Evolutionary conservation across 192 early-diverging fungal species (phyloP).

Genomic region (Spizellomyces punctatus): DNA sequence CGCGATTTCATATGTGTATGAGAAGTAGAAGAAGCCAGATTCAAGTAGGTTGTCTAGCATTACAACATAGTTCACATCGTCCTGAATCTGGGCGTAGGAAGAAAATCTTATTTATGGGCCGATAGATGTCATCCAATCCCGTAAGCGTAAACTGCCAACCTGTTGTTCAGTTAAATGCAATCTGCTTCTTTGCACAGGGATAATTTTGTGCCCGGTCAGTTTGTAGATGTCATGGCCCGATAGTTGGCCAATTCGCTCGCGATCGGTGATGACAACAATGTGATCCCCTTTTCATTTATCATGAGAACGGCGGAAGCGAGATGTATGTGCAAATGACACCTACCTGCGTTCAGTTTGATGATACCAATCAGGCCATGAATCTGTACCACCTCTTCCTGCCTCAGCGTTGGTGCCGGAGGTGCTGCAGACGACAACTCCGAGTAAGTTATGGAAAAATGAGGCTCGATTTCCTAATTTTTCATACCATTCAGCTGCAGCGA

Average conservation of each 20-base stretch:
- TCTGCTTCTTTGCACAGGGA: slow-evolving; percentile 34
- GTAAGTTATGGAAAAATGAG: not conserved
- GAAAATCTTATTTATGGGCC: not conserved
- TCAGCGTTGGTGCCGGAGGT: slow-evolving; percentile 44
- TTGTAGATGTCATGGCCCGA: slow-evolving; percentile 65
- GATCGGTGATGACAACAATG: slow-evolving; percentile 72
- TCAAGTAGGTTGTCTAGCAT: slow-evolving; percentile 61
- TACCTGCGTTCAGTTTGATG: slow-evolving; percentile 69
- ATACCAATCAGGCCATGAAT: slow-evolving; percentile 77
- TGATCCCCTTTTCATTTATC: slow-evolving; percentile 62
- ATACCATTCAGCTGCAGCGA: slow-evolving; percentile 54
- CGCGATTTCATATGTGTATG: slow-evolving; percentile 86
- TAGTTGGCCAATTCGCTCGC: slow-evolving; percentile 63
- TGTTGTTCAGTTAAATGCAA: slow-evolving; percentile 34
- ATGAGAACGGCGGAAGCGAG: not conserved
- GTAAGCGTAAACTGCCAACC: slow-evolving; percentile 9
- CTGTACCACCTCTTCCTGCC: slow-evolving; percentile 54
- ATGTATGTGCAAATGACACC: slow-evolving; percentile 3
- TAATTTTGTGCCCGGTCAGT: slow-evolving; percentile 51
- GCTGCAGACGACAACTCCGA: slow-evolving; percentile 22
- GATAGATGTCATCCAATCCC: not conserved
- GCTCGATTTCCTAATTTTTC: slow-evolving; percentile 2
- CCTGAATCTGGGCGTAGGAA: slow-evolving; percentile 41
- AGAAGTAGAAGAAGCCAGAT: slow-evolving; percentile 74
- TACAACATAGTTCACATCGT: slow-evolving; percentile 66